Base-by-base conservation (phyloP, 169 alveolate species). In the Babesia ovis region DNA sequence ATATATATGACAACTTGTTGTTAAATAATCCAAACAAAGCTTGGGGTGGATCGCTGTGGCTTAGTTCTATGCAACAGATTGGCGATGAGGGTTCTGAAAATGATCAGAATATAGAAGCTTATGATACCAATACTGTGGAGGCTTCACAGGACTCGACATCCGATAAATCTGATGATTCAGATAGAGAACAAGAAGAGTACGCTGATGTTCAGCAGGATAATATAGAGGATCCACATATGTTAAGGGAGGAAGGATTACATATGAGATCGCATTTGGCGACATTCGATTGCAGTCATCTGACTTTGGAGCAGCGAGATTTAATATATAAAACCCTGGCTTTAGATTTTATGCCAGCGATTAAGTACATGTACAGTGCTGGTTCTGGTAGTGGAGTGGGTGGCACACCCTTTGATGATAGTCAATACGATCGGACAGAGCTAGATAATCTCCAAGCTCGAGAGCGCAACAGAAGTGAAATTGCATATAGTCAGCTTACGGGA, bases 41-140 rank as follows among this genome's bases (percentile, higher is more conserved):
- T 12, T 69, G 80, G 84, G 68, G 84, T 50, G 87, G 87, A 9
- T 56, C 87, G 29, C 66, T 79, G 12, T 79, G 87, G 87, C 35
- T 79, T 27, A 79, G 87, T 35, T 59, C 87, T 14, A 58, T 48
- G 23, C 72, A 60, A 25, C 54, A 1, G 37, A 12, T 23, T 16
- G 56, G 12, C 39, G 56, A 39, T 20, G n/a, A n/a, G n/a, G n/a
- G n/a, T n/a, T n/a, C n/a, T n/a, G n/a, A n/a, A n/a, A n/a, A n/a
- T n/a, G n/a, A n/a, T n/a, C n/a, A n/a, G n/a, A n/a, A n/a, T n/a
- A n/a, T n/a, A n/a, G n/a, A n/a, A n/a, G n/a, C n/a, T n/a, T n/a
- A n/a, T n/a, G n/a, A n/a, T n/a, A n/a, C n/a, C n/a, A n/a, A n/a
- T n/a, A n/a, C n/a, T n/a, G n/a, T n/a, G n/a, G n/a, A n/a, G n/a